These are phyloP conservation scores for Tephrocybe sp. DNA, from an alignment of 768 basidiomycete genomes.

Conservation along the genomic window DNA sequence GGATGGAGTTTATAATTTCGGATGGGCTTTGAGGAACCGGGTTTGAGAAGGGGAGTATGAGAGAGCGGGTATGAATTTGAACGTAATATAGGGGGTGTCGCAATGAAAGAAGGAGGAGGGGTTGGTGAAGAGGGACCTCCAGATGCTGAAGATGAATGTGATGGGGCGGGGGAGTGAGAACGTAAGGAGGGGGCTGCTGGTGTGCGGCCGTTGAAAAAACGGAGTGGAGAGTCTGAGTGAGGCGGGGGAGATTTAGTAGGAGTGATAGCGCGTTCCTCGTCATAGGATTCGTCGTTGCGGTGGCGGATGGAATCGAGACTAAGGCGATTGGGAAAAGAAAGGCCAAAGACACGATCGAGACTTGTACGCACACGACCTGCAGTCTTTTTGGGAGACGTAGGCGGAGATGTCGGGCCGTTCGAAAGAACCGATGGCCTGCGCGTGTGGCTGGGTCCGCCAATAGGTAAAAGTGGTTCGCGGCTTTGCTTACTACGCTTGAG, in stretches of 20 bases:
- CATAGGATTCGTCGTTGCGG: conserved; percentile 10
- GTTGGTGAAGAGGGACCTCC: conserved; percentile 6
- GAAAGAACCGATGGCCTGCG: conserved; percentile 24
- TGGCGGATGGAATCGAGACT: conserved; percentile 50
- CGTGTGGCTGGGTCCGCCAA: conserved; percentile 32
- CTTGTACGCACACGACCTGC: conserved; percentile 51
- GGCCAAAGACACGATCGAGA: conserved; percentile 59
- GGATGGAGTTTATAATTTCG: conserved; percentile 66
- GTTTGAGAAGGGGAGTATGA: conserved; percentile 36
- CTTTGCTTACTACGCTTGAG: conserved; percentile 58
- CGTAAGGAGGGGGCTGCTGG: conserved; percentile 27
- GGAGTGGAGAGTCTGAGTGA: conserved; percentile 23
- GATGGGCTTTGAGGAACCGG: conserved; percentile 39
- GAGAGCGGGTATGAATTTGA: conserved; percentile 28
- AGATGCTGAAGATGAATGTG: conserved; percentile 20
- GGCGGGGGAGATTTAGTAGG: conserved; percentile 12
- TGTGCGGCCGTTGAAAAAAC: conserved; percentile 21
- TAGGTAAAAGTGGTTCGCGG: conserved; percentile 71
- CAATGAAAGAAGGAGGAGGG: conserved; percentile 18
- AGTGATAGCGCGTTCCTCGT: conserved; percentile 14
- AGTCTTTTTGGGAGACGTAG: conserved; percentile 21
- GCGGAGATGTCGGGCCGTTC: conserved; percentile 8
- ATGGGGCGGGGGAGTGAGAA: conserved; percentile 24
- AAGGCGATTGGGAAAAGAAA: conserved; percentile 47
- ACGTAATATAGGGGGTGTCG: conserved; percentile 16